Percentiles rank a stretch among this genome's conserved stretches.
Conservation (phyloP, 2,329 filamentous ascomycete genomes). For the Clathrospora elynae region DNA sequence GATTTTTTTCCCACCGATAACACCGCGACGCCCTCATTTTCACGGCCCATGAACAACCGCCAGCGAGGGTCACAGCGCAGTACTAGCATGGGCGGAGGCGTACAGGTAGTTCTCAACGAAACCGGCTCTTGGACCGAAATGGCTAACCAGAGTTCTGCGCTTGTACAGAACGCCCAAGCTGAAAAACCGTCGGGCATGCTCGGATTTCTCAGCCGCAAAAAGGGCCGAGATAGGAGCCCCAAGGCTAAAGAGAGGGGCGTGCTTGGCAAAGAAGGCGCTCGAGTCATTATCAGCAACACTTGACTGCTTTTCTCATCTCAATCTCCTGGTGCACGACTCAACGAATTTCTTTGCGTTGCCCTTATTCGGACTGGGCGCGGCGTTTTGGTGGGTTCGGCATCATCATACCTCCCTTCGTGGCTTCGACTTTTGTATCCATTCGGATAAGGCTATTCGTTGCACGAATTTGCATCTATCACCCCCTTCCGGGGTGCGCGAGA, state of each 20-base stretch:
- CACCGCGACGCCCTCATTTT: slow-evolving; percentile 41
- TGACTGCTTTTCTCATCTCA: slow-evolving; percentile 25
- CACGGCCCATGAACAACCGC: slow-evolving; percentile 51
- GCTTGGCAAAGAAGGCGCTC: slow-evolving; percentile 89
- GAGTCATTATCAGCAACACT: slow-evolving; percentile 58
- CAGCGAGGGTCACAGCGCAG: slow-evolving; percentile 69
- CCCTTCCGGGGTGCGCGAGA: slow-evolving; percentile 19
- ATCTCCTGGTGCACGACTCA: slow-evolving; percentile 23
- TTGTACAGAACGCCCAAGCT: slow-evolving; percentile 54
- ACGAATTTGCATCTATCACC: slow-evolving; percentile 24
- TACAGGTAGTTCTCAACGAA: slow-evolving; percentile 89
- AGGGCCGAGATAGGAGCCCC: slow-evolving; percentile 85
- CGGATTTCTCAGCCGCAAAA: slow-evolving; percentile 86
- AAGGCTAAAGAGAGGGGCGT: slow-evolving; percentile 94
- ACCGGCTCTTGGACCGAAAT: slow-evolving; percentile 90
- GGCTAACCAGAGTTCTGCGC: slow-evolving; percentile 78
- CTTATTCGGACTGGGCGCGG: slow-evolving; percentile 29
- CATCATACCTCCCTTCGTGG: slow-evolving; percentile 25
- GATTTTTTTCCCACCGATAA: slow-evolving; percentile 44
- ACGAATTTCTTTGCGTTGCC: slow-evolving; percentile 39
- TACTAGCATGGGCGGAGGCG: slow-evolving; percentile 77
- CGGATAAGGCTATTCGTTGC: too few relatives aligned
- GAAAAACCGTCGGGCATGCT: slow-evolving; percentile 77
- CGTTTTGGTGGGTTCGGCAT: slow-evolving; percentile 33
- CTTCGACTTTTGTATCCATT: slow-evolving; percentile 20